A percentile compares a stretch with the other conserved stretches of the same genome.
These are phyloP conservation scores for Dendrothele bispora DNA, from an alignment of 768 basidiomycete genomes.

Conservation along the genomic window DNA sequence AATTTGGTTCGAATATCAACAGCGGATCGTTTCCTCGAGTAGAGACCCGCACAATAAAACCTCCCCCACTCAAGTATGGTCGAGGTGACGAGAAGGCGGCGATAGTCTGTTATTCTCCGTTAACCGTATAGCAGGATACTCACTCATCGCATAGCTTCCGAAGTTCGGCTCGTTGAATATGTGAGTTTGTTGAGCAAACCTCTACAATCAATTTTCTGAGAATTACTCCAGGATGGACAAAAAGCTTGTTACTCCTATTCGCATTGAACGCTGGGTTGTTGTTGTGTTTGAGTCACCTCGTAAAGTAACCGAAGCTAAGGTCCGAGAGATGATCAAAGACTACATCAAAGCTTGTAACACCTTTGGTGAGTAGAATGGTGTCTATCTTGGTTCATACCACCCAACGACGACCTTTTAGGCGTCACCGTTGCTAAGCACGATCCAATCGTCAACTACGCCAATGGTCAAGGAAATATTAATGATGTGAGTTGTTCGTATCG, in stretches of 20 bases:
- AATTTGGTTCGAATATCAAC: constrained; percentile 42
- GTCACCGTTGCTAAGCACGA: background rate
- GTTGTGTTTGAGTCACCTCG: constrained; percentile 48
- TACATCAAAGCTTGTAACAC: constrained; percentile 31
- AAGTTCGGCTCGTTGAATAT: constrained; percentile 54
- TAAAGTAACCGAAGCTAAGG: constrained; percentile 43
- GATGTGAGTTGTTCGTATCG: background rate
- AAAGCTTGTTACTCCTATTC: constrained; percentile 40
- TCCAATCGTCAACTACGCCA: constrained; percentile 1
- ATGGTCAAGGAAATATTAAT: constrained; percentile 1
- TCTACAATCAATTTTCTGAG: background rate
- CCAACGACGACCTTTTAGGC: no score
- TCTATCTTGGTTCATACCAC: no score
- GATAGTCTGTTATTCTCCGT: constrained; percentile 38
- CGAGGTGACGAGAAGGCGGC: constrained; percentile 33
- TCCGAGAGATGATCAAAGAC: constrained; percentile 41
- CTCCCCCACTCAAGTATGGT: constrained; percentile 54
- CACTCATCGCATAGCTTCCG: constrained; percentile 28
- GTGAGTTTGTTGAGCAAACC: constrained; percentile 14
- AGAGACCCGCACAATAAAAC: constrained; percentile 42
- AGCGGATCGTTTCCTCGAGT: constrained; percentile 29
- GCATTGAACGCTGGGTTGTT: constrained; percentile 46
- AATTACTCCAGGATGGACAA: constrained; percentile 54
- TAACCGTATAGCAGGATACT: no score
- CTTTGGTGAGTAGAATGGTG: constrained; percentile 4